Conservation (phyloP, 106 monocot species). For the Agapanthus africanus region DNA sequence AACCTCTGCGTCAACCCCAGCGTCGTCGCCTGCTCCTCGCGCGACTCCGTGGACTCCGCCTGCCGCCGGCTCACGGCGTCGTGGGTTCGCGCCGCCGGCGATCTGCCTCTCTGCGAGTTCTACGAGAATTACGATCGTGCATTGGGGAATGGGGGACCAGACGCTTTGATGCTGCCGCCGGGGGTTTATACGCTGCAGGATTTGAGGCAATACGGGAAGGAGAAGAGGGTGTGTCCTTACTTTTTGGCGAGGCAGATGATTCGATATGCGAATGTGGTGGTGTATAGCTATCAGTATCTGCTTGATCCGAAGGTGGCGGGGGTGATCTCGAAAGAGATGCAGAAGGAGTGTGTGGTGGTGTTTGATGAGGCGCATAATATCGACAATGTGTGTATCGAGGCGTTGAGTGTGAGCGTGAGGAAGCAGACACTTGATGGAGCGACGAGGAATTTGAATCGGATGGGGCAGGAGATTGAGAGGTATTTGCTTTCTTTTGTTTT, state of each 20-base stretch:
- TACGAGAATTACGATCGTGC: slow-evolving; percentile 61
- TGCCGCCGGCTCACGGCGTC: slow-evolving; percentile 88
- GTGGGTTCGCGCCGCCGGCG: slow-evolving; percentile 78
- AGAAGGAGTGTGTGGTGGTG: slow-evolving; percentile 84
- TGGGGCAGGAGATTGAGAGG: slow-evolving; percentile 87
- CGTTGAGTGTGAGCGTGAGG: slow-evolving; percentile 82
- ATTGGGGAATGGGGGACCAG: slow-evolving; percentile 33
- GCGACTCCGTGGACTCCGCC: slow-evolving; percentile 87
- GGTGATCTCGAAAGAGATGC: slow-evolving; percentile 93
- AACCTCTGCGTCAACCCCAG: slow-evolving; percentile 86
- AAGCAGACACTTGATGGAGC: slow-evolving; percentile 90
- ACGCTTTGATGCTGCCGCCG: slow-evolving; percentile 56
- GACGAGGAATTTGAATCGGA: slow-evolving; percentile 66
- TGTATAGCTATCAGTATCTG: slow-evolving; percentile 95
- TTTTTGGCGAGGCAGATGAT: slow-evolving; percentile 84
- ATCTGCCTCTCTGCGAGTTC: slow-evolving; percentile 47
- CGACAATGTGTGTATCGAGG: slow-evolving; percentile 98
- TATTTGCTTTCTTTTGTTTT: no score
- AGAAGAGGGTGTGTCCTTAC: slow-evolving; percentile 78
- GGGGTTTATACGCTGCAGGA: slow-evolving; percentile 92
- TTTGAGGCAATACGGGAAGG: slow-evolving; percentile 49
- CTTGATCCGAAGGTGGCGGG: slow-evolving; percentile 95
- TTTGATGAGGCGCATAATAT: slow-evolving; percentile 99
- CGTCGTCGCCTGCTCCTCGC: slow-evolving; percentile 38
- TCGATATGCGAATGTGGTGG: slow-evolving; percentile 77